Conservation (phyloP, 139 green algal species). For the Chlorella ohadii region DNA sequence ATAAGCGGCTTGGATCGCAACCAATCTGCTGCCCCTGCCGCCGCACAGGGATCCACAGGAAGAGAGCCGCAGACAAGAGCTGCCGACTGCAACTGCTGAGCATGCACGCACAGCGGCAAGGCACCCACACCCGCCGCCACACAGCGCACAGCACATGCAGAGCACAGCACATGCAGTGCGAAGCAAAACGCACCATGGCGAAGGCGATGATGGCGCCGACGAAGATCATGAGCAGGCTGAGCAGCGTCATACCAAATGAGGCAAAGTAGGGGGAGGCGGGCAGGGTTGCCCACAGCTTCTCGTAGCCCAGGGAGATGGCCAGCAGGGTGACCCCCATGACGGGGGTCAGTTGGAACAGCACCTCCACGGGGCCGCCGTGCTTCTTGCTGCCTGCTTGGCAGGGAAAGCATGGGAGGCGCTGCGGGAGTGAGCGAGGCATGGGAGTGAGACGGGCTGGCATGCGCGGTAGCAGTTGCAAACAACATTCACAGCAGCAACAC, state of each 20-base stretch:
- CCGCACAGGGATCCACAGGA: too few species aligned
- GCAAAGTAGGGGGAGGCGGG: constrained; percentile 80
- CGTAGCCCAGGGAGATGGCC: constrained; percentile 68
- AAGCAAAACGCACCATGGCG: constrained; percentile 86
- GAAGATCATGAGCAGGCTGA: constrained; percentile 64
- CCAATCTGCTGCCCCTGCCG: neutral
- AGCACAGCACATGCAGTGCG: too few species aligned
- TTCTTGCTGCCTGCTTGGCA: neutral
- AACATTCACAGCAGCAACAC: too few species aligned
- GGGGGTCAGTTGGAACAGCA: constrained; percentile 61
- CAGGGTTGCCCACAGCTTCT: constrained; percentile 77
- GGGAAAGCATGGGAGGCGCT: neutral
- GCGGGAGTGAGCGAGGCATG: neutral
- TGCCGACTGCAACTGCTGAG: too few species aligned
- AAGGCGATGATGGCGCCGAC: constrained; percentile 82
- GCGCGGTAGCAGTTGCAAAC: too few species aligned
- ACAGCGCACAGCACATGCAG: too few species aligned
- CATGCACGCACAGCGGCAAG: too few species aligned
- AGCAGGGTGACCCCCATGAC: constrained; percentile 83
- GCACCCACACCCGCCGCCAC: too few species aligned
- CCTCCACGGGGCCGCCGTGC: constrained; percentile 37
- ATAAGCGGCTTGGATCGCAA: too few species aligned
- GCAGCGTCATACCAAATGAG: constrained; percentile 24
- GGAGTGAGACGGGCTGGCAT: too few species aligned
- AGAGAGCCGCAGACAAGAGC: too few species aligned